These are phyloP conservation scores for Hymenoscyphus albidus DNA, from an alignment of 2,329 filamentous ascomycete species.

Conservation along the genomic window DNA sequence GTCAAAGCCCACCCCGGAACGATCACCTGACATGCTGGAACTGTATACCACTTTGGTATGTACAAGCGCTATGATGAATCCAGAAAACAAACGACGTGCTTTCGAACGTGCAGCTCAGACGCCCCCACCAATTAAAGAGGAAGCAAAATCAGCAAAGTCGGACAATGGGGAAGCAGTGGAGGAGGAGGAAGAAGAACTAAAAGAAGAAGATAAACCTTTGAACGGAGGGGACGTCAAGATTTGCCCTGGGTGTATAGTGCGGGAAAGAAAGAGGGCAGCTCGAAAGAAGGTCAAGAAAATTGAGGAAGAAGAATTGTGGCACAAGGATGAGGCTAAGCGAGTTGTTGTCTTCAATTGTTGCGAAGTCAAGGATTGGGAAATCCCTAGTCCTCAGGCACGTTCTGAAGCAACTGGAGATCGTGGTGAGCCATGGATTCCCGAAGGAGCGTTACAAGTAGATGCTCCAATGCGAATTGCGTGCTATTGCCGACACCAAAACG, in stretches of 20 bases:
- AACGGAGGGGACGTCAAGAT: slow-evolving; percentile 94
- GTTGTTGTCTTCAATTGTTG: slow-evolving; percentile 90
- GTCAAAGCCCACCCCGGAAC: slow-evolving; percentile 64
- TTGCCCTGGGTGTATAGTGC: slow-evolving; percentile 83
- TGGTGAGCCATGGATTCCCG: slow-evolving; percentile 45
- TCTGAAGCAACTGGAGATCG: slow-evolving; percentile 43
- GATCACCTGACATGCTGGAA: slow-evolving; percentile 71
- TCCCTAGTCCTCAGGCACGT: slow-evolving; percentile 50
- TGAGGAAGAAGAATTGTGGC: slow-evolving; percentile 87
- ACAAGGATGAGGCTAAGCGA: slow-evolving; percentile 71
- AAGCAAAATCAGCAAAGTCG: background rate
- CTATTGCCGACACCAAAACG: slow-evolving; percentile 91
- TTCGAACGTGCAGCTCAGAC: slow-evolving; percentile 38
- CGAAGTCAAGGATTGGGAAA: slow-evolving; percentile 80
- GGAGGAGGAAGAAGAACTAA: slow-evolving; percentile 36
- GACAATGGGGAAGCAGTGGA: slow-evolving; percentile 11
- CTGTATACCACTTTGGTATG: slow-evolving; percentile 81
- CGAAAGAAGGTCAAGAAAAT: slow-evolving; percentile 91
- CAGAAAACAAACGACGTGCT: slow-evolving; percentile 62
- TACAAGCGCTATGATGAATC: slow-evolving; percentile 83
- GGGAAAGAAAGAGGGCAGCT: slow-evolving; percentile 85
- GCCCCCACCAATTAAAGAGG: slow-evolving; percentile 29
- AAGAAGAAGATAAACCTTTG: slow-evolving; percentile 62
- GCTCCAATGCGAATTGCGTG: slow-evolving; percentile 95
- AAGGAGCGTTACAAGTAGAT: slow-evolving; percentile 71